Evolutionary conservation across 2,329 filamentous ascomycete genomes (phyloP).

Genomic region (Diaporthe citri): DNA sequence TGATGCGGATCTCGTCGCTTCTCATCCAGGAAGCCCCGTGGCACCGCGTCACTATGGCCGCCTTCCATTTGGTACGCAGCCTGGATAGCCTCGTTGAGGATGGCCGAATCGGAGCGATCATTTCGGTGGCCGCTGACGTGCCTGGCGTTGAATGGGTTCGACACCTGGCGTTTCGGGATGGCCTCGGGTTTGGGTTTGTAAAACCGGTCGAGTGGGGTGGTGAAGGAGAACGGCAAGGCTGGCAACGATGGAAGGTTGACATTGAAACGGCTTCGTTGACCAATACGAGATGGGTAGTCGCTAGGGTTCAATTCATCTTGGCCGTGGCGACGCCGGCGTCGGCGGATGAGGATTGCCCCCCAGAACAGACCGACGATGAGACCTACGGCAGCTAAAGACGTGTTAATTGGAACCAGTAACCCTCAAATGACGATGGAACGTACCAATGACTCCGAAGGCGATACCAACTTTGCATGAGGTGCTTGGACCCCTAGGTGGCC

Average conservation of each 20-base stretch:
- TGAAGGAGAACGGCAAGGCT: neutral
- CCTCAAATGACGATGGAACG: neutral
- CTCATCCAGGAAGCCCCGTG: conserved; percentile 36
- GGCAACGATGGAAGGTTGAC: conserved; percentile 5
- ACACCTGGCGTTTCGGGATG: conserved; percentile 12
- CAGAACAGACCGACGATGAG: conserved; percentile 36
- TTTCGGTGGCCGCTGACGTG: conserved; percentile 6
- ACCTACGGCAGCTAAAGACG: conserved; percentile 24
- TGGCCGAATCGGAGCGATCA: conserved; percentile 21
- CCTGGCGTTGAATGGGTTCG: conserved; percentile 6
- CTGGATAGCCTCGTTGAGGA: conserved; percentile 25
- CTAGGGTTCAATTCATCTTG: neutral
- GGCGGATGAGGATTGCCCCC: conserved; percentile 28
- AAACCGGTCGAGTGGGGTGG: conserved; percentile 10
- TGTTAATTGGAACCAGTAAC: rapidly evolving
- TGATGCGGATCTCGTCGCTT: conserved; percentile 32
- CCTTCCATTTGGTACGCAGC: conserved; percentile 25
- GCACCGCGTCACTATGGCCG: neutral
- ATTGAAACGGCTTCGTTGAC: neutral
- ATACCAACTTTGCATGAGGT: conserved; percentile 34
- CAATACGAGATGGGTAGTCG: conserved; percentile 2
- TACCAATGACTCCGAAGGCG: conserved; percentile 37
- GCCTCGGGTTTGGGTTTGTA: conserved; percentile 3
- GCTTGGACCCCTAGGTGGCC: neutral
- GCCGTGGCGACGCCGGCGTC: conserved; percentile 25